A percentile compares a stretch with the other conserved stretches of the same genome.
These are phyloP conservation scores for Cardamine resedifolia DNA, from an alignment of 345 rosid genomes.

Conservation along the genomic window DNA sequence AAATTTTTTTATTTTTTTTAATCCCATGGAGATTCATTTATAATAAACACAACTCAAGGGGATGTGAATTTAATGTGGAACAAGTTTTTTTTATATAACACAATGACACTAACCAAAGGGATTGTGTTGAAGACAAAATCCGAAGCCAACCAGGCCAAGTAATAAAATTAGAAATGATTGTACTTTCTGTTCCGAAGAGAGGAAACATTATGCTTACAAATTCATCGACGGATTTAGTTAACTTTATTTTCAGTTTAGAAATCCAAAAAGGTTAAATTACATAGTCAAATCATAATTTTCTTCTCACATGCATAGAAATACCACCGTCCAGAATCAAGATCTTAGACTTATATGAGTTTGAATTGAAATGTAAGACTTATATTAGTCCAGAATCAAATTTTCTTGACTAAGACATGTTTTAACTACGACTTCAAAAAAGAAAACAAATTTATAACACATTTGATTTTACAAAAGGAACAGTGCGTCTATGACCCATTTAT, in stretches of 20 bases:
- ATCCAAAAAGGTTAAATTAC: neutral
- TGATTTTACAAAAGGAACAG: neutral
- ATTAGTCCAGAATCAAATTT: too few species aligned
- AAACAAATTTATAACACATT: neutral
- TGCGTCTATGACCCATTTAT: neutral
- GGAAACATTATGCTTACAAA: neutral
- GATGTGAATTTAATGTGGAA: neutral
- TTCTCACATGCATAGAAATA: constrained; percentile 16
- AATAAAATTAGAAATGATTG: neutral
- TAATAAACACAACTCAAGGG: neutral
- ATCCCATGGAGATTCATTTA: neutral
- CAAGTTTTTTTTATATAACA: neutral
- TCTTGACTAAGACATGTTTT: too few species aligned
- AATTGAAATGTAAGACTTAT: too few species aligned
- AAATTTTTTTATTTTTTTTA: constrained; percentile 8
- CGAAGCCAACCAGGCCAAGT: neutral
- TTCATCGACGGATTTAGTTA: neutral
- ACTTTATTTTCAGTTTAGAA: neutral
- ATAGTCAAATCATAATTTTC: constrained; percentile 12
- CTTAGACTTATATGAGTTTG: too few species aligned
- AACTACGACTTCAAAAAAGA: neutral
- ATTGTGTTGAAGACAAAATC: neutral
- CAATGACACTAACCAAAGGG: too few species aligned
- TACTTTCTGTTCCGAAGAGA: neutral
- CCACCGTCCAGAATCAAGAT: neutral